Percentiles rank a stretch among this genome's conserved stretches.
These are phyloP conservation scores for Geotrichum europaeum DNA, from an alignment of 1,139 yeast genomes.

Conservation along the genomic window DNA sequence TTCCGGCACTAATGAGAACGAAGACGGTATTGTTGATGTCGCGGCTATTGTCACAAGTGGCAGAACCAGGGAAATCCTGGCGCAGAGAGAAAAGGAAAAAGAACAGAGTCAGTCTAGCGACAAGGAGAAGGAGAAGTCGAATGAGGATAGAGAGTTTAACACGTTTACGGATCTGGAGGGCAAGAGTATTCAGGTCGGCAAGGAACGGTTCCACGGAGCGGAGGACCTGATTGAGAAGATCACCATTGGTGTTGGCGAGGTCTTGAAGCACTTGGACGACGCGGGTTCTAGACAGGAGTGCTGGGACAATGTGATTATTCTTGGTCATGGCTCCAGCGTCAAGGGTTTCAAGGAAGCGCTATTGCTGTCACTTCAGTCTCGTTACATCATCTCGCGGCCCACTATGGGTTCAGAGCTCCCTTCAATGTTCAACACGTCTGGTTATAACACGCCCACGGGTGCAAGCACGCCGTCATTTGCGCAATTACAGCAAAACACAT, in stretches of 20 bases:
- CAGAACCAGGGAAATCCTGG: conserved; percentile 59
- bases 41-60: conserved; percentile 84
- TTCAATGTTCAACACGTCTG: conserved; percentile 33
- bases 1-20: conserved; percentile 39
- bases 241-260: conserved; percentile 48
- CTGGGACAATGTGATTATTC: conserved; percentile 75
- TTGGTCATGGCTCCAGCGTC: conserved; percentile 71
- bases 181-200: conserved; percentile 59
- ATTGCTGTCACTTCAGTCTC: conserved; percentile 51
- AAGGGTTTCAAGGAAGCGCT: conserved; percentile 73
- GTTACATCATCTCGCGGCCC: conserved; percentile 46
- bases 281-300: conserved; percentile 71
- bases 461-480: conserved; percentile 25
- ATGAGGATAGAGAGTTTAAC: conserved; percentile 48
- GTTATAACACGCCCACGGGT: conserved; percentile 32
- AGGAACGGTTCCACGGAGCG: conserved; percentile 80
- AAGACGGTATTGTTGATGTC: conserved; percentile 76
- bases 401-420: conserved; percentile 37
- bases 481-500: conserved; percentile 21
- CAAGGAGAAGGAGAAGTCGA: conserved; percentile 37
- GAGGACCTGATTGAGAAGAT: conserved; percentile 51
- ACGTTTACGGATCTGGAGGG: conserved; percentile 56
- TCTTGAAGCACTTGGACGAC: conserved; percentile 55
- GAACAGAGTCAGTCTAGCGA: conserved; percentile 32
- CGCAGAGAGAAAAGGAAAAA: conserved; percentile 48